Base-by-base conservation (phyloP, 495 filamentous ascomycete genomes). In the Cercophora samala region DNA sequence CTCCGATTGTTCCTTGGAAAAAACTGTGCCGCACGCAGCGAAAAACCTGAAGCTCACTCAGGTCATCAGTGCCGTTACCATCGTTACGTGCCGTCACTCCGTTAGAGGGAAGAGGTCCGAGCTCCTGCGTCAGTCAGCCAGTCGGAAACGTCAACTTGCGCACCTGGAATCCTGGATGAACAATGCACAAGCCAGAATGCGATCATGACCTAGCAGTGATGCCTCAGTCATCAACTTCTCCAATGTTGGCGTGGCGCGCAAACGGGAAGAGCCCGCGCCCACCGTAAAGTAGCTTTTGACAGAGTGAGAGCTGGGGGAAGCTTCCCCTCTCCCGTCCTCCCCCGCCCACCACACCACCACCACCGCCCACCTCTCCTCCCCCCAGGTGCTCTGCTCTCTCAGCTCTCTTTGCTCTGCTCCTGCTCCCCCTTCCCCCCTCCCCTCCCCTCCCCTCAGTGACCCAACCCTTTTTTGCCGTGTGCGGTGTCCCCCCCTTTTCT, bases 251-350 rank as follows among this genome's bases (percentile, higher is more conserved):
- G 29, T 32, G 24, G 26, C 58, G 46, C 51, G 64, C 64, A 69
- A 64, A 37, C 62, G 25, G 58, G 22, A 42, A 32, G 42, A 51
- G 42, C 19, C 55, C 59, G 19, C 64, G 29, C 53, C 37, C 56
- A 26, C 54, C 18, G 65, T 53, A 65, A 62, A n/a, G n/a, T n/a
- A n/a, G n/a, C n/a, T 58, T 67, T 13, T 46, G 37, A 46, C 5
- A 46, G 37, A 46, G 26, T 17, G 37, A 13, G 37, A 46, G 37
- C 37, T 46, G 37, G 37, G 37, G 37, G 67, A 69, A 75, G 71
- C 71, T 73, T 67, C 66, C 71, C 69, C 66, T 46, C 60, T 37
- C 70, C n/a, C n/a, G n/a, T n/a, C n/a, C 69, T 68, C 68, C 69
- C 67, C 74, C 71, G 71, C 64, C 67, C 64, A 63, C 63, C n/a